phyloP scores from a whole-genome alignment of 164 flowering plant species.

The Litsea cubeba region DNA sequence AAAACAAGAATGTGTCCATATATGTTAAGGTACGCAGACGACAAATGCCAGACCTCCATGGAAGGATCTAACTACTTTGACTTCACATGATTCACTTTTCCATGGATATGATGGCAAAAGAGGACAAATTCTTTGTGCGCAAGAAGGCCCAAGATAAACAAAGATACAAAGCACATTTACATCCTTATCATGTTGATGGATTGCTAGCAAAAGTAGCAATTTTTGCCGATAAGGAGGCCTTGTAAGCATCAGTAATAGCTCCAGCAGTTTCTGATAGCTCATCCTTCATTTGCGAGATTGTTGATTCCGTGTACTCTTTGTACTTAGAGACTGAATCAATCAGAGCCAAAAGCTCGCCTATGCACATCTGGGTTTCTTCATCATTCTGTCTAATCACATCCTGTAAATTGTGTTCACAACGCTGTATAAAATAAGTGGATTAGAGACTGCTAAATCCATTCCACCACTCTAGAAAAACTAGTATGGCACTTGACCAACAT shows the following conservation, averaged over 20 bases:
- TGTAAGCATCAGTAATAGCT: conserved; percentile 39
- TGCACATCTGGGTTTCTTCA: conserved; percentile 56
- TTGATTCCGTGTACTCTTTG: conserved; percentile 56
- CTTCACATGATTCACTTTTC: too few species aligned
- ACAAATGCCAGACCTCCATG: too few species aligned
- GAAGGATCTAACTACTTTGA: too few species aligned
- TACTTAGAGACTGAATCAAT: conserved; percentile 59
- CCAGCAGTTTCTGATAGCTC: conserved; percentile 41
- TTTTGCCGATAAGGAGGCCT: conserved; percentile 30
- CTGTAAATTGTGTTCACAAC: conserved; percentile 40
- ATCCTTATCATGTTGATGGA: not conserved
- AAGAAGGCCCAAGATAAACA: too few species aligned
- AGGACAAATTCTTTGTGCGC: too few species aligned
- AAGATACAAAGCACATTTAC: not conserved
- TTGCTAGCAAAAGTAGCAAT: not conserved
- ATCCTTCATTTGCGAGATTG: conserved; percentile 45
- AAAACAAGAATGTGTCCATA: too few species aligned
- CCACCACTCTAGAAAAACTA: too few species aligned
- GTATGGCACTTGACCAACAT: too few species aligned
- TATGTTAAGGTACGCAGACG: too few species aligned
- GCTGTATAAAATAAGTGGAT: conserved; percentile 30
- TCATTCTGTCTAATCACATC: conserved; percentile 45
- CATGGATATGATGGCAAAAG: too few species aligned
- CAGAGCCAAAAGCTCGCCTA: conserved; percentile 48
- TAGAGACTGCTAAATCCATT: not conserved